A percentile compares a stretch with the other conserved stretches of the same genome.
Conservation (phyloP, 2,329 filamentous ascomycete genomes). For the Coniella vitis region DNA sequence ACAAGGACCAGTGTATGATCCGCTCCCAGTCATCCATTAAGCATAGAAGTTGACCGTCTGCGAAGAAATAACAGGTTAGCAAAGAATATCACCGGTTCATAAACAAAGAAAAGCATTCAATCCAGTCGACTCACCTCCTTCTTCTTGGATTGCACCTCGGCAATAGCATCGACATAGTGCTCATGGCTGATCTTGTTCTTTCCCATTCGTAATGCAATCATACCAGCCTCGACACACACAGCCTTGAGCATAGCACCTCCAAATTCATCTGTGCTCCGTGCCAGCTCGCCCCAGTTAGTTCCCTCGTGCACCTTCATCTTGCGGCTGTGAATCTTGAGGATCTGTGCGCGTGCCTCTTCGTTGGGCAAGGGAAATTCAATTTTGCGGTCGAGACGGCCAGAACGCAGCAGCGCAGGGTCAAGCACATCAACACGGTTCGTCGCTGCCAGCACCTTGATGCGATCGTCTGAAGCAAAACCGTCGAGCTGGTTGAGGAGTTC, state of each 20-base stretch:
- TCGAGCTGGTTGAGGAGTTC: slow-evolving; percentile 98
- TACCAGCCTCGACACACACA: slow-evolving; percentile 96
- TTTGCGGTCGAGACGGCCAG: slow-evolving; percentile 88
- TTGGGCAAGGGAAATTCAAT: slow-evolving; percentile 98
- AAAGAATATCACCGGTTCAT: not conserved
- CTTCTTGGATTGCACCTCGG: slow-evolving; percentile 94
- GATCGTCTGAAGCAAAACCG: slow-evolving; percentile 92
- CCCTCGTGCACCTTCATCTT: slow-evolving; percentile 95
- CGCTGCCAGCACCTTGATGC: slow-evolving; percentile 91
- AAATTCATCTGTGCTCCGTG: slow-evolving; percentile 95
- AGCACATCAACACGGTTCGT: slow-evolving; percentile 93
- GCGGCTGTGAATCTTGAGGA: slow-evolving; percentile 91
- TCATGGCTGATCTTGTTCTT: slow-evolving; percentile 97
- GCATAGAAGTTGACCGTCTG: slow-evolving; percentile 54
- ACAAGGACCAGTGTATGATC: not conserved
- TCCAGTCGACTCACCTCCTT: slow-evolving; percentile 67
- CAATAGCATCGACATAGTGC: slow-evolving; percentile 97
- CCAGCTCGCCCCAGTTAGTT: slow-evolving; percentile 94
- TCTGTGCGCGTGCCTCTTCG: slow-evolving; percentile 94
- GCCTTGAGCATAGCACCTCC: slow-evolving; percentile 97
- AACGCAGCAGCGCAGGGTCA: slow-evolving; percentile 84
- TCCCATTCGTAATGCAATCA: slow-evolving; percentile 92
- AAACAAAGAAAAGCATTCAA: too few species aligned
- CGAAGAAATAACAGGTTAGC: not conserved
- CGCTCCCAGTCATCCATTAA: slow-evolving; percentile 24